Evolutionary conservation across 352 stramenopile genomes (phyloP).

Genomic region (Globisporangium mamillatum): DNA sequence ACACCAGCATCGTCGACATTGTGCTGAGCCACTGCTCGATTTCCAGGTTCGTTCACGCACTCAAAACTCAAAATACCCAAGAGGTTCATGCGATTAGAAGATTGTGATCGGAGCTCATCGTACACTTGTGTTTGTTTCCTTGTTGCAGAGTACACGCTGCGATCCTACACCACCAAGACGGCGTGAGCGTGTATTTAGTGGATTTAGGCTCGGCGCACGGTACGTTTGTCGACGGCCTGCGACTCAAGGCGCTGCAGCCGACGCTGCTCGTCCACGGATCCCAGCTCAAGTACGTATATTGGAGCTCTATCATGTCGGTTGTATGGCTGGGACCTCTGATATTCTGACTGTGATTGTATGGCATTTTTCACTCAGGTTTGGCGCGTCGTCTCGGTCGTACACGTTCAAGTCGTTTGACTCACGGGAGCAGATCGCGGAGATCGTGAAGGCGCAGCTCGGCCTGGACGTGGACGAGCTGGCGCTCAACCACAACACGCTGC

Average conservation of each 20-base stretch:
- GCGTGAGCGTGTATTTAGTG: constrained; percentile 63
- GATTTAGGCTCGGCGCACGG: constrained; percentile 78
- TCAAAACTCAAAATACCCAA: background rate
- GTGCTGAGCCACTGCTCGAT: constrained; percentile 84
- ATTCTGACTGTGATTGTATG: constrained; percentile 5
- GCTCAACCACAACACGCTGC: constrained; percentile 77
- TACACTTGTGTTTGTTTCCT: constrained; percentile 2
- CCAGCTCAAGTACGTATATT: constrained; percentile 39
- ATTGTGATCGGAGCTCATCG: background rate
- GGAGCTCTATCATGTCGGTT: background rate
- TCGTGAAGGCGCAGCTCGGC: constrained; percentile 46
- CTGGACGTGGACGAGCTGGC: constrained; percentile 55
- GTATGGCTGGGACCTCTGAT: background rate
- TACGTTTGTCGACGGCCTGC: constrained; percentile 69
- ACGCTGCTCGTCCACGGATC: constrained; percentile 67
- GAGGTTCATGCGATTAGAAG: background rate
- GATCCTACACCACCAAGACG: constrained; percentile 74
- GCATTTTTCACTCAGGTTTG: constrained; percentile 35
- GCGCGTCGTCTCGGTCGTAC: constrained; percentile 73
- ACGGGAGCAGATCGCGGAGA: constrained; percentile 64
- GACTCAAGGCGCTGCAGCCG: constrained; percentile 54
- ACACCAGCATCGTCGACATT: constrained; percentile 72
- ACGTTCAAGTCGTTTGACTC: constrained; percentile 84
- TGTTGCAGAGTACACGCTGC: constrained; percentile 53
- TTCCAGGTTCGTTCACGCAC: constrained; percentile 29